Percentiles rank a stretch among this genome's conserved stretches.
These are phyloP conservation scores for Solanum clarkiae DNA, from an alignment of 257 asterid species.

Conservation along the genomic window DNA sequence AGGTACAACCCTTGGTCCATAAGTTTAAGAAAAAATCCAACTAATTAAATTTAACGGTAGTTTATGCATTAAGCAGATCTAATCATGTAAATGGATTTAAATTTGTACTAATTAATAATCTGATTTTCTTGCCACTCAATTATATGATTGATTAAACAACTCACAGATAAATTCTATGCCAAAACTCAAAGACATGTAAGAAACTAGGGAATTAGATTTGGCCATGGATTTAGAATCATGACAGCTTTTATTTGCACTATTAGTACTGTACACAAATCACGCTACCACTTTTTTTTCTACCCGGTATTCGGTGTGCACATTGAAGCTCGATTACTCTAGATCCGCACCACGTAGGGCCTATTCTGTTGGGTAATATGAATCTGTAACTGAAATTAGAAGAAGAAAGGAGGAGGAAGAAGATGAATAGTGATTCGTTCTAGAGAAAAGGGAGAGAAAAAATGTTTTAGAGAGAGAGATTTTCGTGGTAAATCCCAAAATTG, in stretches of 20 bases:
- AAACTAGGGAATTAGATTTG: background rate
- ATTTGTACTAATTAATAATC: background rate
- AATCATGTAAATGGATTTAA: background rate
- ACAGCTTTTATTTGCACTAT: background rate
- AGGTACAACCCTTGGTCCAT: background rate
- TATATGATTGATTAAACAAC: background rate
- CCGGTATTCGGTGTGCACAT: too few species aligned
- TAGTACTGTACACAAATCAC: background rate
- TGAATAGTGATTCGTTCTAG: too few species aligned
- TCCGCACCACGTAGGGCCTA: too few species aligned
- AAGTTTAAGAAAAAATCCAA: background rate
- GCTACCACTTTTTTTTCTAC: too few species aligned
- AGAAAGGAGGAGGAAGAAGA: too few species aligned
- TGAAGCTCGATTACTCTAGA: too few species aligned
- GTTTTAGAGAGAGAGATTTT: too few species aligned
- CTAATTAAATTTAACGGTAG: background rate
- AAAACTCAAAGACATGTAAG: background rate
- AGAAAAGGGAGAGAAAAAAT: too few species aligned
- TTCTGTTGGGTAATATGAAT: too few species aligned
- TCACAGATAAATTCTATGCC: background rate
- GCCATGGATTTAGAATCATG: background rate
- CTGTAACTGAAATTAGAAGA: too few species aligned
- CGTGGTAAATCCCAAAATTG: too few species aligned
- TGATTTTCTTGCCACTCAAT: background rate
- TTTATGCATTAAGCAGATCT: background rate